Percentiles rank a stretch among this genome's conserved stretches.
Evolutionary conservation across 2,329 filamentous ascomycete species (phyloP).

Genomic region (Aciculosporium take): DNA sequence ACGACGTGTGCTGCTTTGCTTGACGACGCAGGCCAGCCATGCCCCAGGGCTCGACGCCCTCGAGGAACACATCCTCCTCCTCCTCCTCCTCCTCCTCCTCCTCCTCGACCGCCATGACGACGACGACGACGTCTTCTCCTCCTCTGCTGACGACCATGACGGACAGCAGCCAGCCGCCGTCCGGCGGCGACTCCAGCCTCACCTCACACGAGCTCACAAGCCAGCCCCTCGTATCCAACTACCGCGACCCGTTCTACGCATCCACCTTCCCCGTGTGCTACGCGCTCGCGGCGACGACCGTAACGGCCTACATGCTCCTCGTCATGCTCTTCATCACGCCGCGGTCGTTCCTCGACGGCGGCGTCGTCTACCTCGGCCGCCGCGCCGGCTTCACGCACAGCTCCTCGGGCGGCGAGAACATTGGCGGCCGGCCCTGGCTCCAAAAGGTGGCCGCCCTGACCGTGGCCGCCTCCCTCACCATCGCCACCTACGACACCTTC

Average conservation of each 20-base stretch:
- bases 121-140: too few species aligned
- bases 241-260: conserved; percentile 80
- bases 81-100: too few species aligned
- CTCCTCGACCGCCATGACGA: neutral
- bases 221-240: conserved; percentile 42
- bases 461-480: conserved; percentile 73
- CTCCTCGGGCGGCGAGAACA: conserved; percentile 63
- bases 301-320: conserved; percentile 81
- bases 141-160: too few species aligned
- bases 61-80: conserved; percentile 3
- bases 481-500: conserved; percentile 87
- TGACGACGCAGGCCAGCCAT: conserved; percentile 1
- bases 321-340: conserved; percentile 91
- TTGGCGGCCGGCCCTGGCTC: conserved; percentile 85
- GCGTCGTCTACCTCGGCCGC: conserved; percentile 64
- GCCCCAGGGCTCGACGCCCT: conserved; percentile 4
- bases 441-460: conserved; percentile 69
- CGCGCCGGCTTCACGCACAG: conserved; percentile 79
- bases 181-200: conserved; percentile 22
- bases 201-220: conserved; percentile 15
- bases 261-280: conserved; percentile 89
- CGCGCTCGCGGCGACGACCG: conserved; percentile 78
- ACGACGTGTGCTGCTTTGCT: neutral
- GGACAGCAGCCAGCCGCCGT: too few species aligned
- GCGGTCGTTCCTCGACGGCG: conserved; percentile 81